phyloP scores from a whole-genome alignment of 2,329 filamentous ascomycete species.

The Salinomyces thailandicus region DNA sequence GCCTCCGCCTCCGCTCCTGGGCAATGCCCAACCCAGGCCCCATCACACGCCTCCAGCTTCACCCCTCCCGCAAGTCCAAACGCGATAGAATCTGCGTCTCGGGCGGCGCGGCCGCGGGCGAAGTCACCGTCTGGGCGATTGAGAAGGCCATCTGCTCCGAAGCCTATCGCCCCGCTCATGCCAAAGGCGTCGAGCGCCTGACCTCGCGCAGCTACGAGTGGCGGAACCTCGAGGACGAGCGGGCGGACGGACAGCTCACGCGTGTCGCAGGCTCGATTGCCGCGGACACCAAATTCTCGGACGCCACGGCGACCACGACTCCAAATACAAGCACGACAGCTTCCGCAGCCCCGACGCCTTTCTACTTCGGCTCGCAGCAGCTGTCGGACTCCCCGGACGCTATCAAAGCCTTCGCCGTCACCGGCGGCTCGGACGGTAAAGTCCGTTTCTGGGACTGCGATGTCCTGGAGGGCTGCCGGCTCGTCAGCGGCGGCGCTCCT shows the following conservation, averaged over 20 bases:
- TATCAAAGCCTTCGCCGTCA: constrained; percentile 73
- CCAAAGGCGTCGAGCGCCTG: constrained; percentile 38
- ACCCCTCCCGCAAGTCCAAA: constrained; percentile 48
- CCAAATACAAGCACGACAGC: too few relatives aligned
- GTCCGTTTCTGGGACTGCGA: constrained; percentile 88
- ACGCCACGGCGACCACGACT: constrained; percentile 13
- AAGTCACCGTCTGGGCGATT: constrained; percentile 91
- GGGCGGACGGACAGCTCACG: constrained; percentile 72
- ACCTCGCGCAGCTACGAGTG: constrained; percentile 60
- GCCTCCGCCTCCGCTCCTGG: constrained; percentile 77
- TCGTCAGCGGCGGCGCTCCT: constrained; percentile 61
- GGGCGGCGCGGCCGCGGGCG: constrained; percentile 74
- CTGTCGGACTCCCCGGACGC: constrained; percentile 60
- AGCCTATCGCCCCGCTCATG: constrained; percentile 62
- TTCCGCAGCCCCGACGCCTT: constrained; percentile 61
- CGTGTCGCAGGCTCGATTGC: constrained; percentile 65
- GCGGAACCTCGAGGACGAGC: constrained; percentile 84
- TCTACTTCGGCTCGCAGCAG: constrained; percentile 61
- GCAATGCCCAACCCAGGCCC: constrained; percentile 69
- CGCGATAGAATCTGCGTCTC: constrained; percentile 81
- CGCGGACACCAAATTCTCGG: constrained; percentile 20
- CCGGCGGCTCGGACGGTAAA: constrained; percentile 79
- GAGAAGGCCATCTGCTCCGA: constrained; percentile 83
- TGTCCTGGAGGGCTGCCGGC: constrained; percentile 62
- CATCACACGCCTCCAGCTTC: constrained; percentile 68